Evolutionary conservation across 192 early-diverging fungal species (phyloP), one percentile per base, ranked within the genome.

Genomic region (Diversispora epigaea): DNA sequence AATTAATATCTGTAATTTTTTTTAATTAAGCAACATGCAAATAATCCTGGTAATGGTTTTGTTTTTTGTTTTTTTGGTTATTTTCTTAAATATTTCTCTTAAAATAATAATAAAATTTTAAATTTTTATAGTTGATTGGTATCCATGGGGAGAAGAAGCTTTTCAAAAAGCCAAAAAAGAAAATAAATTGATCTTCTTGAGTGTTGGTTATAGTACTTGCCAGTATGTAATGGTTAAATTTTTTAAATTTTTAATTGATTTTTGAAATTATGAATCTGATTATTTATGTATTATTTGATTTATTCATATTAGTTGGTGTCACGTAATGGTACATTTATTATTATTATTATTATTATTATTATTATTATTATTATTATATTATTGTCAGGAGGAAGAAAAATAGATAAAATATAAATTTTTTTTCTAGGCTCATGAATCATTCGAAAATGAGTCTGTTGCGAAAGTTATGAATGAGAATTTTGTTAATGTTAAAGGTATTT

Each of bases 201-300:
- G 87, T 72, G 81, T 91, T 15, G 89, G 89, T 47, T 91, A 91
- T 73, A 87, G 85, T 45, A 89, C 89, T 22, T 89, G 88, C 77
- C 88, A 89, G 80, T 83, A 78, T 73, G 76, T 80, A 46, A 47
- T 25, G 46, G 12, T 44, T n/a, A 45, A 43, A 44, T 46, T 39
- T 70, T 43, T 43, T 32, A 40, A 25, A 56, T 19, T 56, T 32
- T 55, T 43, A 6, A 41, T 12, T 5, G 11, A 49, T 74, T 78
- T 12, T 10, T 54, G 22, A 47, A 17, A 21, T 12, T 77, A 10
- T 12, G 40, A 45, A 62, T 17, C 19, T 77, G 6, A 69, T 62
- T 15, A 56, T 64, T 41, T 12, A 5, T n/a, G n/a, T n/a, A n/a
- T n/a, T n/a, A n/a, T n/a, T 10, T 25, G 17, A 63, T 56, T 65